Evolutionary conservation across 495 filamentous ascomycete genomes (phyloP), one percentile per base, ranked within the genome.

Genomic region (Aspergillus campestris): DNA sequence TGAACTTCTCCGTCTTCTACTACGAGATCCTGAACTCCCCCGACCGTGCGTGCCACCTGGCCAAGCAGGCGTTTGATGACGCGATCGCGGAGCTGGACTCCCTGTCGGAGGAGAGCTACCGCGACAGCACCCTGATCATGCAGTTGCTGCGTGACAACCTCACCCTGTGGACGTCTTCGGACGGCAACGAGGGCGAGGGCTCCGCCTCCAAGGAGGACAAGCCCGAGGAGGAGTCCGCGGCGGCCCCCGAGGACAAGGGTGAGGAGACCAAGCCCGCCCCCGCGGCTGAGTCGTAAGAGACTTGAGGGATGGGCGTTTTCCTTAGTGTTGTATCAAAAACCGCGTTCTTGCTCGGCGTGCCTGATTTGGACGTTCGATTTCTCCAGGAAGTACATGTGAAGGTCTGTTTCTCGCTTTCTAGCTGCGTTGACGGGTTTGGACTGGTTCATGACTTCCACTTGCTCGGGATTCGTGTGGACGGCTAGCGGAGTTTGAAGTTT

Each of bases 1-100:
- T 98, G 52, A 98, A 98, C 80, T 98, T 98, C 82, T 97, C 94
- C 34, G 92, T 98, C 55, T 98, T 98, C 77, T 98, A 98, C 82
- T 98, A 98, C 67, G 92, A 98, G 80, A 98, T 98, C 66, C 78
- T 98, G 56, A 98, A 97, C 83, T 94, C 92, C 9, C 92, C 92
- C 38, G 92, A 98, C 64, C 91, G 90, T 66, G 92, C 92, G 61
- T 98, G 92, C 80, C 92, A 98, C 69, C 81, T 98, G 44, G 92
- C 92, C 65, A 98, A 98, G 83, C 90, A 95, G 74, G 91, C 94
- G 28, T 98, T 98, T 61, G 92, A 98, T 67, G 92, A 98, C 66
- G 92, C 92, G 51, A 98, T 98, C 67, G 92, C 92, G 50, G 92
- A 98, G 80, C 88, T 98, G 55, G 92, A 98, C 75, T 95, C 91